Evolutionary conservation across 495 filamentous ascomycete species (phyloP).

Genomic region (Evernia prunastri): DNA sequence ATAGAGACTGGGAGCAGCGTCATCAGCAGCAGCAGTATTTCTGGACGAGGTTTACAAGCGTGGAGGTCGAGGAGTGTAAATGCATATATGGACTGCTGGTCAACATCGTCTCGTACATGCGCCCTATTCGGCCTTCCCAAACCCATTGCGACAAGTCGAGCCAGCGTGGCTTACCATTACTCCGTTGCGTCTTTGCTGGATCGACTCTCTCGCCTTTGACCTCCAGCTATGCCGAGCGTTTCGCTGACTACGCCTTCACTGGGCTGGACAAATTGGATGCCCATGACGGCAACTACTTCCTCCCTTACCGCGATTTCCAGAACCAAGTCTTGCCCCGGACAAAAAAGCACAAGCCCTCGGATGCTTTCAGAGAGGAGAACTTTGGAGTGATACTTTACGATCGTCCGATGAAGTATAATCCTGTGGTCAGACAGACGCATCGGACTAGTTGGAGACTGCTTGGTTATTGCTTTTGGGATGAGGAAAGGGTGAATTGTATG

Average conservation of each 20-base stretch:
- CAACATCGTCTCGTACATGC: not conserved
- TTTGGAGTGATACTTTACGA: too few species aligned
- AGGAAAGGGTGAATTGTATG: too few species aligned
- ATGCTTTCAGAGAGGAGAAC: too few species aligned
- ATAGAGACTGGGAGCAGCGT: slow-evolving; percentile 1
- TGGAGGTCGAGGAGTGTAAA: slow-evolving; percentile 8
- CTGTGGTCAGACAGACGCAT: too few species aligned
- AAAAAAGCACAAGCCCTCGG: too few species aligned
- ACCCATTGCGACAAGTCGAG: not conserved
- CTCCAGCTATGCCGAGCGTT: not conserved
- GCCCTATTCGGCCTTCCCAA: not conserved
- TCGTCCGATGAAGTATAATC: too few species aligned
- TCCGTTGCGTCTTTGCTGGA: not conserved
- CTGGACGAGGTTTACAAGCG: slow-evolving; percentile 6
- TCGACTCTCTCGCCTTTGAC: not conserved
- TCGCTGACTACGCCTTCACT: slow-evolving; percentile 1
- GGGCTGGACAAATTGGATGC: not conserved
- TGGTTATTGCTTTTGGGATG: too few species aligned
- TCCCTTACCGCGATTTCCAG: too few species aligned
- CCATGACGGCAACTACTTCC: too few species aligned
- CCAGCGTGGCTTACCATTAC: not conserved
- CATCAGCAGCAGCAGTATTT: not conserved
- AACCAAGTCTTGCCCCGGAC: too few species aligned
- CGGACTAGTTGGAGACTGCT: too few species aligned
- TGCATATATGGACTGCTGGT: slow-evolving; percentile 5